These are phyloP conservation scores for Hsuehochloa calcarea DNA, from an alignment of 176 grass and related monocot genomes.

Conservation along the genomic window DNA sequence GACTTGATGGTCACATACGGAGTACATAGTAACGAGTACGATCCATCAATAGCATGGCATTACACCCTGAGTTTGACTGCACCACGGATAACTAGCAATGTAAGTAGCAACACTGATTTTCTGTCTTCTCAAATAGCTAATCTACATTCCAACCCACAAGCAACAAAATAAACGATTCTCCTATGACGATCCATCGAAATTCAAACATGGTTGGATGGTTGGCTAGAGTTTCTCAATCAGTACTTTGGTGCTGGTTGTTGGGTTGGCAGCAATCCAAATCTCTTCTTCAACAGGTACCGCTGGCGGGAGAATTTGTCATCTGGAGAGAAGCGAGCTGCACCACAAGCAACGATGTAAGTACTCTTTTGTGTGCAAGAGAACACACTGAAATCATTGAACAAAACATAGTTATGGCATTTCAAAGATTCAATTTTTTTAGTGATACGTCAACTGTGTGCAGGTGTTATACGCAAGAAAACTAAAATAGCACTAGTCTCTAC, in stretches of 20 bases:
- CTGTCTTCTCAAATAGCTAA: neutral
- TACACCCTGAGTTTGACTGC: conserved; percentile 4
- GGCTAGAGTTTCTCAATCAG: conserved; percentile 23
- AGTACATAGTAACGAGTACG: neutral
- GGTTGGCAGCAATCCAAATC: conserved; percentile 87
- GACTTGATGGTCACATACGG: neutral
- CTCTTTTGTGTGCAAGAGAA: neutral
- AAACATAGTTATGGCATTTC: neutral
- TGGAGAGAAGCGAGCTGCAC: conserved; percentile 89
- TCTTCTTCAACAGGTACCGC: conserved; percentile 82
- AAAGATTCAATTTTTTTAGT: neutral
- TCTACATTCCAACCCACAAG: neutral
- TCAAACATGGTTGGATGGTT: neutral
- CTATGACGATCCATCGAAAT: neutral
- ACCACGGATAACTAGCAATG: neutral
- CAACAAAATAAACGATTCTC: neutral
- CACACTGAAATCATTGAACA: neutral
- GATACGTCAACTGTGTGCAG: neutral
- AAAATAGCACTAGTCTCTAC: neutral
- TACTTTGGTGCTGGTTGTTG: conserved; percentile 73
- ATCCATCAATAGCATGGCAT: neutral
- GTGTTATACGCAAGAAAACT: neutral
- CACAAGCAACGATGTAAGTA: conserved; percentile 6
- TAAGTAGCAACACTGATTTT: conserved; percentile 1
- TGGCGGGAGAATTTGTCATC: conserved; percentile 84